Evolutionary conservation across 257 asterid genomes (phyloP), one percentile per base, ranked within the genome.

Genomic region (Solanum etuberosum): DNA sequence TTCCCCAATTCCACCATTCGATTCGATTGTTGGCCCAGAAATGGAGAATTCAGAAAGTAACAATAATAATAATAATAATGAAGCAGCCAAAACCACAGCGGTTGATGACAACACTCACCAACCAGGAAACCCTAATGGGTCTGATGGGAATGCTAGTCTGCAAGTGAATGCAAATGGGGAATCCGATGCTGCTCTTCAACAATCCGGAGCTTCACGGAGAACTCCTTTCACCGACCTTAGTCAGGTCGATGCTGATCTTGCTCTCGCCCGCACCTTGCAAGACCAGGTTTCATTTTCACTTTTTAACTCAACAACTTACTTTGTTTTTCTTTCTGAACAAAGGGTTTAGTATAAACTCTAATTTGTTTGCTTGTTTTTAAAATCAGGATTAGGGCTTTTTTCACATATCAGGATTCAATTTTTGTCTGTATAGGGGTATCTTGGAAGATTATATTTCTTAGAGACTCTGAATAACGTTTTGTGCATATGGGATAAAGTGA

Each of bases 251-350:
- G 96, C 98, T 83, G 99, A 96, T 92, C 99, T 93, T 70, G 98
- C 98, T 88, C 98, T 96, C 43, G 99, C 99, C 67, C 96, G 99
- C 68, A 94, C 98, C 70, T 95, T 96, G 83, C 98, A 96, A 88
- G 98, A 96, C 73, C 98, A 96, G 98, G 99, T 93, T 76, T 61
- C 21, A 27, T 42, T 40, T 38, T 76, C 59, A 40, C 59, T 43
- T 40, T 76, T 40, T 20, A 78, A 43, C 65, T 78, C 32, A n/a
- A 38, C 34, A 38, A 73, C 31, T 37, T 73, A 9, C 34, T n/a
- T 13, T 18, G 10, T 54, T 15, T 76, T 76, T 14, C 4, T 73
- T 73, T 35, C 32, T 73, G 29, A 73, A 73, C 57, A 74, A 38
- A 23, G 57, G 83, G 11, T 74, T 74, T 74, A 23, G 16, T 74